Evolutionary conservation across 2,329 filamentous ascomycete species (phyloP).

Genomic region (Aspergillus fumigatus): DNA sequence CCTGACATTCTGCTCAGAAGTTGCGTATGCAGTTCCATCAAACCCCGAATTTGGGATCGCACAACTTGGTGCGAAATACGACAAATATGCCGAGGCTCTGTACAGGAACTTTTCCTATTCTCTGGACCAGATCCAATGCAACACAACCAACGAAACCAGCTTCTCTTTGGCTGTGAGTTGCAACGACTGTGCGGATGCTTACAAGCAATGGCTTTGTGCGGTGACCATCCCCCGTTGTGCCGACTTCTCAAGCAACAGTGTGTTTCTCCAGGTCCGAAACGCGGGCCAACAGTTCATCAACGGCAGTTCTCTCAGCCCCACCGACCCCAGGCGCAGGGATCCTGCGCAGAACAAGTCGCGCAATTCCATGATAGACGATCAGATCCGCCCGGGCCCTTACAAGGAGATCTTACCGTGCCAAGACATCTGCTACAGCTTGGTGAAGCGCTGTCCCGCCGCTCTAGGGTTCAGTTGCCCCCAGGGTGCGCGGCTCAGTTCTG

Average conservation of each 20-base stretch:
- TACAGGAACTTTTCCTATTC: conserved; percentile 77
- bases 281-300: conserved; percentile 67
- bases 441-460: conserved; percentile 74
- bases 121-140: conserved; percentile 79
- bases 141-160: conserved; percentile 64
- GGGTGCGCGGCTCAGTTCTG: conserved; percentile 44
- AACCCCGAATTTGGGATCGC: conserved; percentile 58
- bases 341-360: conserved; percentile 56
- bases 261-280: conserved; percentile 65
- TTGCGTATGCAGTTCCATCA: conserved; percentile 85
- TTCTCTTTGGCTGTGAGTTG: conserved; percentile 81
- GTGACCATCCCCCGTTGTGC: conserved; percentile 90
- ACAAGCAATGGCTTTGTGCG: conserved; percentile 93
- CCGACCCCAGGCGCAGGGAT: conserved; percentile 26
- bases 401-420: conserved; percentile 88
- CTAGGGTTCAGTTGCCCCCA: conserved; percentile 73
- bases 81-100: conserved; percentile 63
- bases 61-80: conserved; percentile 68
- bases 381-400: conserved; percentile 79
- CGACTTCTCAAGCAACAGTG: conserved; percentile 61
- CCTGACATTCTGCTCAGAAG: conserved; percentile 81
- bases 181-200: conserved; percentile 69
- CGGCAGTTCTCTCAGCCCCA: conserved; percentile 50
- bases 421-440: conserved; percentile 80
- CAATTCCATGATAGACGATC: conserved; percentile 66